A percentile compares a stretch with the other conserved stretches of the same genome.
Conservation (phyloP, 768 basidiomycete genomes). For the Lentinula aciculospora region DNA sequence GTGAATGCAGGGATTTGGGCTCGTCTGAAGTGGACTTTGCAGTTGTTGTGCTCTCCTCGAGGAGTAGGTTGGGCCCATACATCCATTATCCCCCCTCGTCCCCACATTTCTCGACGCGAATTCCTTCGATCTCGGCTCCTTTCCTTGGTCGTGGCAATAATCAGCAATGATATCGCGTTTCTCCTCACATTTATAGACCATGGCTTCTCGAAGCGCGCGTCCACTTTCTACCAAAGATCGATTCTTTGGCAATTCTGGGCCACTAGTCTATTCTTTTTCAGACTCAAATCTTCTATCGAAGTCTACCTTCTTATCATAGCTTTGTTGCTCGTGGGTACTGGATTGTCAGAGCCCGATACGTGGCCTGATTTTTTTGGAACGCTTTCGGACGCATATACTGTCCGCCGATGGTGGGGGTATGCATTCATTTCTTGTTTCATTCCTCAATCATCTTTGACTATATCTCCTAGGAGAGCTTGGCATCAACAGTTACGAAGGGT, state of each 20-base stretch:
- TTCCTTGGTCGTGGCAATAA: not conserved
- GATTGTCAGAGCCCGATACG: not conserved
- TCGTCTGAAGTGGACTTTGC: constrained; percentile 10
- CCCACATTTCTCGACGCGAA: not conserved
- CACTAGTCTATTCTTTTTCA: not conserved
- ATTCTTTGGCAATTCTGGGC: not conserved
- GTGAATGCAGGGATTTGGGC: constrained; percentile 4
- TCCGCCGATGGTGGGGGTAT: not conserved
- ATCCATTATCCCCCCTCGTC: constrained; percentile 7
- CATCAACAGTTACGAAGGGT: not conserved
- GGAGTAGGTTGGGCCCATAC: constrained; percentile 11
- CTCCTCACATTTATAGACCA: not conserved
- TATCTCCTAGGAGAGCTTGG: not conserved
- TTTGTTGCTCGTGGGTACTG: not conserved
- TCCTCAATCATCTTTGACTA: not conserved
- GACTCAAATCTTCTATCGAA: not conserved
- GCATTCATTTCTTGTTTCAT: not conserved
- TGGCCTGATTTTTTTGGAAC: constrained; percentile 1
- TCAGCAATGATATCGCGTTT: not conserved
- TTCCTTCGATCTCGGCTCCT: not conserved
- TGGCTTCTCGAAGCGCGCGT: not conserved
- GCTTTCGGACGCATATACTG: not conserved
- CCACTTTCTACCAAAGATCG: not conserved
- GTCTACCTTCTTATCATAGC: not conserved
- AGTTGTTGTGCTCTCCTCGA: constrained; percentile 2